Conservation (phyloP, 2,329 filamentous ascomycete species). For the Truncatella angustata region DNA sequence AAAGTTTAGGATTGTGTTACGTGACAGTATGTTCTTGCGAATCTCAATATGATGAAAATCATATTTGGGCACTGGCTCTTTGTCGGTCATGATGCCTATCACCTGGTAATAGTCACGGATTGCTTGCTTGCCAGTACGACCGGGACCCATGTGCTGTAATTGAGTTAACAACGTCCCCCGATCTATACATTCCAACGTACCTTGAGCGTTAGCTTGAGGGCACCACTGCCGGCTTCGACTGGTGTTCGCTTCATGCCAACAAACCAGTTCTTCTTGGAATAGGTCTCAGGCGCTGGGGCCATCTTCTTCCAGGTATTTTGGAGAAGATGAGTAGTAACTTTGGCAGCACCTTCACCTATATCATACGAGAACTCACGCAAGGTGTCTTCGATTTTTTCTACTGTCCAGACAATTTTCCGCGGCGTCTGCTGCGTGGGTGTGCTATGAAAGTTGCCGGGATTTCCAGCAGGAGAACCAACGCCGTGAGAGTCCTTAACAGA, state of each 20-base stretch:
- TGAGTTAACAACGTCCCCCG: slow-evolving; percentile 8
- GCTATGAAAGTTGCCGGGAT: slow-evolving; percentile 15
- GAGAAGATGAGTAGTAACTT: slow-evolving; percentile 40
- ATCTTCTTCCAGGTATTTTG: slow-evolving; percentile 42
- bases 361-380: slow-evolving; percentile 40
- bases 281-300: slow-evolving; percentile 36
- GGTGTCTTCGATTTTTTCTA: slow-evolving; percentile 39
- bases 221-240: slow-evolving; percentile 30
- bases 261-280: slow-evolving; percentile 47
- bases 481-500: slow-evolving; percentile 15
- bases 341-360: slow-evolving; percentile 44
- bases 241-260: slow-evolving; percentile 38
- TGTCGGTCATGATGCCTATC: slow-evolving; percentile 47
- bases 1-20: slow-evolving; percentile 59
- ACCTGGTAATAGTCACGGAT: slow-evolving; percentile 41
- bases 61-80: slow-evolving; percentile 55
- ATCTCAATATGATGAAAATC: slow-evolving; percentile 61
- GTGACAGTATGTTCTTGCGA: slow-evolving; percentile 56
- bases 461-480: slow-evolving; percentile 5
- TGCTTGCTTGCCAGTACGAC: slow-evolving; percentile 40
- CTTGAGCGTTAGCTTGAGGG: slow-evolving; percentile 52
- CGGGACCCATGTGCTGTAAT: slow-evolving; percentile 38
- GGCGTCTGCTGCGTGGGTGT: slow-evolving; percentile 31
- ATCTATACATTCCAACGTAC: slow-evolving; percentile 29
- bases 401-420: slow-evolving; percentile 38